Conservation (phyloP, 2,329 filamentous ascomycete genomes). For the Davidsoniella eucalypti region DNA sequence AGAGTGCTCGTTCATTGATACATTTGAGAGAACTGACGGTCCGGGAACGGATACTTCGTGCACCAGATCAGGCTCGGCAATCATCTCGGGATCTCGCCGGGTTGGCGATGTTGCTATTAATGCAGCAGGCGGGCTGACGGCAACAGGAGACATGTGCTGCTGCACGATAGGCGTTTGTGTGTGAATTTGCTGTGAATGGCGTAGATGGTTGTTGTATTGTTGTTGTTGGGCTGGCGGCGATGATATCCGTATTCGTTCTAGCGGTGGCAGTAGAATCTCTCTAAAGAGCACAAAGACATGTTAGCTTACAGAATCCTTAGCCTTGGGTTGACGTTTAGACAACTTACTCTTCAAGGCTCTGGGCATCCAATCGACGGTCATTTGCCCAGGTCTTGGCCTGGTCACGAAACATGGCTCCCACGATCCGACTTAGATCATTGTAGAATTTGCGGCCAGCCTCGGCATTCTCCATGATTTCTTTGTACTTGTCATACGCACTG, state of each 20-base stretch:
- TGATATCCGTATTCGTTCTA: slow-evolving; percentile 17
- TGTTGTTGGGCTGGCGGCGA: slow-evolving; percentile 18
- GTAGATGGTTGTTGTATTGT: slow-evolving; percentile 20
- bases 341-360: slow-evolving; percentile 56
- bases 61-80: slow-evolving; percentile 6
- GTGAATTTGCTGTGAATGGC: slow-evolving; percentile 14
- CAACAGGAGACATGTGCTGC: neutral
- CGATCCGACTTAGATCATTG: slow-evolving; percentile 82
- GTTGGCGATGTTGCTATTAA: neutral
- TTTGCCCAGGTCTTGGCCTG: slow-evolving; percentile 62
- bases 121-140: slow-evolving; percentile 13
- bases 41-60: slow-evolving; percentile 7
- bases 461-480: slow-evolving; percentile 82
- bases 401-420: slow-evolving; percentile 64
- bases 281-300: slow-evolving; percentile 18
- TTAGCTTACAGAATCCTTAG: slow-evolving; percentile 13
- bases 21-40: too few relatives aligned
- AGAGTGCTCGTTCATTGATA: slow-evolving; percentile 6
- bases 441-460: slow-evolving; percentile 92
- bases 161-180: neutral
- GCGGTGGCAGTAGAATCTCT: slow-evolving; percentile 35
- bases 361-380: slow-evolving; percentile 64
- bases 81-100: slow-evolving; percentile 3
- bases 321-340: neutral
- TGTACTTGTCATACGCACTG: slow-evolving; percentile 88